phyloP scores from a whole-genome alignment of 2,329 filamentous ascomycete genomes.

The Apiospora aurea region DNA sequence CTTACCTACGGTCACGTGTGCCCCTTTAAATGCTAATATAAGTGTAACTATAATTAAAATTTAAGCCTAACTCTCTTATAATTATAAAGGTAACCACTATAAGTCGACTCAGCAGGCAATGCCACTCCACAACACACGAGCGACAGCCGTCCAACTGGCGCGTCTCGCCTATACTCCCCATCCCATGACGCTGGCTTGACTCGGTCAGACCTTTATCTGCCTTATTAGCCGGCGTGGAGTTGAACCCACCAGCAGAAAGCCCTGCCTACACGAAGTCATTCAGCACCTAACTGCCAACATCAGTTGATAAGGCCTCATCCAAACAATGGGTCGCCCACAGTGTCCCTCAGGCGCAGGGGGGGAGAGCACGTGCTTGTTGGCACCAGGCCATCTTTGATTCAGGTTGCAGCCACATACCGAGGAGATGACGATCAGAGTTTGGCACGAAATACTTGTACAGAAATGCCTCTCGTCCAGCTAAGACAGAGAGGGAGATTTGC shows the following conservation, averaged over 20 bases:
- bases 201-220: slow-evolving; percentile 3
- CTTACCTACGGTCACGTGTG: no score
- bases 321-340: slow-evolving; percentile 7
- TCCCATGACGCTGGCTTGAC: slow-evolving; percentile 17
- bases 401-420: neutral
- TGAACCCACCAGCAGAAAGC: no score
- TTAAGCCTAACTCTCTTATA: no score
- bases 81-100: no score
- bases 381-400: slow-evolving; percentile 2
- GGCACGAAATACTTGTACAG: neutral
- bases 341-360: neutral
- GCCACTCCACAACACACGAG: slow-evolving; percentile 7
- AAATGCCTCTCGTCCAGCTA: neutral
- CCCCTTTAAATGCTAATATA: no score
- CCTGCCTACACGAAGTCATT: neutral
- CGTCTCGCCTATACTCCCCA: neutral
- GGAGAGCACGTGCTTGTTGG: neutral
- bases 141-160: neutral
- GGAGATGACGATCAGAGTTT: neutral
- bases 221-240: neutral
- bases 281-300: neutral
- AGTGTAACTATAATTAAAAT: no score
- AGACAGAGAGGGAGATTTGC: slow-evolving; percentile 9
- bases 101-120: neutral
- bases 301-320: slow-evolving; percentile 1